Base-by-base conservation (phyloP, 306 rosid genomes). In the Trifolium subterraneum region DNA sequence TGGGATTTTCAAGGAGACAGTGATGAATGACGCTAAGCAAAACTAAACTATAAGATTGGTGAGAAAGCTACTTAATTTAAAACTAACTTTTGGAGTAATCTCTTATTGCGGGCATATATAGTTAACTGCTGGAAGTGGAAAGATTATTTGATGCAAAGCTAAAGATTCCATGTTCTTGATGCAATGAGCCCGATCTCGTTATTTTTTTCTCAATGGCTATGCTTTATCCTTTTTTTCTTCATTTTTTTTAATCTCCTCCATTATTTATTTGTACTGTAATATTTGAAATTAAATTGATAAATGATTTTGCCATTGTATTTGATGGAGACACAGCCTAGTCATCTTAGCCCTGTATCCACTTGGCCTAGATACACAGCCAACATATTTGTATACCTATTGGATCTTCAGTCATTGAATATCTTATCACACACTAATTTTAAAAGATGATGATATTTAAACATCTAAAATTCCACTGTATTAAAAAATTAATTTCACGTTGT, bases 1-100 rank as follows among this genome's bases (percentile, higher is more conserved):
- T 94, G 99, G 97, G 99, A 79, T 92, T 94, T 84, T 87, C 84
- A 79, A 80, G 60, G 70, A 88, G 86, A 87, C 80, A 76, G 59
- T 78, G 85, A 67, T 79, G 72, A 72, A 84, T 36, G 78, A 68
- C 66, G 68, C 84, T 65, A 42, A 16, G 68, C 71, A 71, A 44
- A 73, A 71, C 31, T 62, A 51, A 50, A 39, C 72, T 72, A 44
- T 69, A 66, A 19, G 83, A 66, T 70, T 64, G 36, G 80, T 55
- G 58, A 55, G 84, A 82, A 68, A 70, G 82, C 79, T 68, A 78
- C 90, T 74, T 54, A 54, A 54, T 54, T 54, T 78, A 80, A 68
- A 59, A 78, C 78, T 76, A 71, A 79, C 84, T 75, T 78, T 83
- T 78, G 78, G 74, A 65, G 74, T 73, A 77, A 66, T 70, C 54